Base-by-base conservation (phyloP, 805 yeast species). In the Barnettozyma sp. region DNA sequence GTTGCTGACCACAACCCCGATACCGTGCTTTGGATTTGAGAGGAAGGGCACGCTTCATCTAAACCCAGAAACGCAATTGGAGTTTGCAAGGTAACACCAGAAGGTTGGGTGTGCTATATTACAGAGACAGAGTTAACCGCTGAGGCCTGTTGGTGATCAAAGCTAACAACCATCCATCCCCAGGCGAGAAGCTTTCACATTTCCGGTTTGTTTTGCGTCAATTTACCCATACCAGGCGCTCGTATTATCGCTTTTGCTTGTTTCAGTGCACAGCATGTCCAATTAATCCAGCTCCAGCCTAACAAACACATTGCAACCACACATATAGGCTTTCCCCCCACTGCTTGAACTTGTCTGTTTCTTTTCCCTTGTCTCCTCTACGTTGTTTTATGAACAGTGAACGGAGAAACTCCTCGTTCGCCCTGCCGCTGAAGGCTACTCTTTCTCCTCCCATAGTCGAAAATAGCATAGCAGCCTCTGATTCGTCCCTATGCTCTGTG, bases 381-480 rank as follows among this genome's bases (percentile, higher is more conserved):
- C n/a, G n/a, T n/a, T n/a, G n/a, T 5, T 27, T 27, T 27, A 33
- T 33, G 30, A 19, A 20, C 21, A 36, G 20, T 17, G 40, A 29
- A 23, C 29, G 30, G 16, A 16, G 28, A 15, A 28, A 36, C 13
- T 37, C 38, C 10, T 31, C 40, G 7, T 19, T 38, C 14, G 25
- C 31, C 5, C 28, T 44, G 23, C 38, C 40, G 7, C 23, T 33
- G 23, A 50, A 49, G 39, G 52, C 45, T 2, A 20, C 44, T 2
- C 38, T 41, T 1, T 41, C 53, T 2, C 49, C 54, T 3, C 46
- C 55, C 9, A 34, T 44, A 25, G 46, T 50, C 15, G 30, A 19
- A 34, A 28, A 13, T 32, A 40, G 16, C 22, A 26, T 20, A 33
- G 32, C 34, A 30, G 29, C 33, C 19, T 14, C 30, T 16, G 11